Evolutionary conservation across 176 grass and related monocot species (phyloP), one percentile per base, ranked within the genome.

Genomic region (Phoenix roebelenii): DNA sequence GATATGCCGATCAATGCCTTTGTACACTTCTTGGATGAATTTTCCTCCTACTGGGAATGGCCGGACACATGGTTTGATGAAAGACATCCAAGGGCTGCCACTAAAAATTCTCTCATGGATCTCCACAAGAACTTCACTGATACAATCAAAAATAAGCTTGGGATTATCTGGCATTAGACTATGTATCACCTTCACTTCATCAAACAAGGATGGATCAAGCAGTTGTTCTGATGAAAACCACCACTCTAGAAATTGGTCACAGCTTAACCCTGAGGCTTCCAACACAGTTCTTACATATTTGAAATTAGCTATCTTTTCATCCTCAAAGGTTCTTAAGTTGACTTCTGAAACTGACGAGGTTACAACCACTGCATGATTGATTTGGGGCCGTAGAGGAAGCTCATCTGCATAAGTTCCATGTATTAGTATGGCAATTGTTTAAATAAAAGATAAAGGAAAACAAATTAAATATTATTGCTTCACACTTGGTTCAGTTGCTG

Each of bases 11-110:
- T 58, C 51, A 30, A 99, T 72, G 49, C 78, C 73, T 30, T 71
- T 85, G 25, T 72, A 73, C 67, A 99, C 85, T 83, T 93, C 84
- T 52, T 65, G 18, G 71, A 89, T 68, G 12, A 98, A 73, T 67
- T 79, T 69, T 65, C 59, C 81, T 74, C 78, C 79, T 52, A 70
- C 17, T 67, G 76, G 74, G 29, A 71, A 60, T 54, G 65, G 35
- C 44, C 51, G 52, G 28, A 80, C 60, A 17, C 82, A 70, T 15
- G 68, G 4, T 51, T 48, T 23, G 49, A 18, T 39, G 49, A 28
- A 65, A 16, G 49, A 65, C 48, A 65, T 23, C 63, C 63, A 52
- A 25, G 63, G 63, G 51, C 23, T 51, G 16, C 49, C 7, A n/a
- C 51, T 52, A 49, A 25, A 65, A 50, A 82, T 81, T 73, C 76